Evolutionary conservation across 345 rosid genomes (phyloP).

Genomic region (Balakata baccata): DNA sequence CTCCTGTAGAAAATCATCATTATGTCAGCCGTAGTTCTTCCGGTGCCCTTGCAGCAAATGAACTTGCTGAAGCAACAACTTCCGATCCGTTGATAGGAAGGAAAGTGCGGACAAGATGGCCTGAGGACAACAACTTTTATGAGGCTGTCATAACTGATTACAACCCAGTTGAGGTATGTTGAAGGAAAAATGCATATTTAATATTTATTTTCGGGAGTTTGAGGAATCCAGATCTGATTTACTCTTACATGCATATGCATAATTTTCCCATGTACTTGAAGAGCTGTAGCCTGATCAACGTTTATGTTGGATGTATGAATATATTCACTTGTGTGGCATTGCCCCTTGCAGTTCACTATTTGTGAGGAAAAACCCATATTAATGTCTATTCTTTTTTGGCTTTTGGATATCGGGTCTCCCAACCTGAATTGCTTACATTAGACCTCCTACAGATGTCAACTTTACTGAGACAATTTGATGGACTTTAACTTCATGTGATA

Average conservation of each 20-base stretch:
- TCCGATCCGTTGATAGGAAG: constrained; percentile 59
- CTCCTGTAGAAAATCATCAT: constrained; percentile 50
- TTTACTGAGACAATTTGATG: not conserved
- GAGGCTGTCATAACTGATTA: constrained; percentile 88
- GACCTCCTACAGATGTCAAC: not conserved
- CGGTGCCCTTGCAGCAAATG: constrained; percentile 49
- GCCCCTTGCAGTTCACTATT: too few relatives aligned
- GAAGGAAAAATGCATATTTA: not conserved
- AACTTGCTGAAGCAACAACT: constrained; percentile 44
- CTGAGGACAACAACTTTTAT: constrained; percentile 85
- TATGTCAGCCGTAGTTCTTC: constrained; percentile 45
- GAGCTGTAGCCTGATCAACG: not conserved
- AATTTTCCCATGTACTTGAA: not conserved
- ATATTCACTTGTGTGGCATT: not conserved
- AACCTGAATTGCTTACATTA: not conserved
- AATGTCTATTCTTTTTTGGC: not conserved
- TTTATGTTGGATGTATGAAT: not conserved
- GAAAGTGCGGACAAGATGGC: constrained; percentile 99
- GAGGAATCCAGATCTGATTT: too few relatives aligned
- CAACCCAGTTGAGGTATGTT: constrained; percentile 63
- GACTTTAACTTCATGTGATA: not conserved
- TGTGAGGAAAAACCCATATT: too few relatives aligned
- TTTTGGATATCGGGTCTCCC: not conserved
- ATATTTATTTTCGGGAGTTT: not conserved
- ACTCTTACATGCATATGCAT: too few relatives aligned